Base-by-base conservation (phyloP, 768 basidiomycete genomes). In the Hortiboletus flavorubellus region DNA sequence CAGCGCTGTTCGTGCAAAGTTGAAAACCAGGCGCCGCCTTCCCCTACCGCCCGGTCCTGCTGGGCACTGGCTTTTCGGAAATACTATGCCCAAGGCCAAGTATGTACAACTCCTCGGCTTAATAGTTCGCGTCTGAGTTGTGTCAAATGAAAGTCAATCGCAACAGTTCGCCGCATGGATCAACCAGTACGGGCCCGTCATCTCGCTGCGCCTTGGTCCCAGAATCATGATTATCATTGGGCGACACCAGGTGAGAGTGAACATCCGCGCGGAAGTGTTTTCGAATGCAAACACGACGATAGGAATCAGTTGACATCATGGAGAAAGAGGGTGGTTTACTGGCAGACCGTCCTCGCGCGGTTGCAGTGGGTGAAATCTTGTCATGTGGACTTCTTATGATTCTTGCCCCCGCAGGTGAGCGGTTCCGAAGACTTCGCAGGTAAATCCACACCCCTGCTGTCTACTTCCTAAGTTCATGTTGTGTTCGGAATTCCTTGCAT, bases 261-360 rank as follows among this genome's bases (percentile, higher is more conserved):
- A 26, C 2, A 3, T 42, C 16, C 26, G 26, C 39, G 14, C 7
- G 3, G 21, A 4, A 35, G 15, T 8, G 8, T 11, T 16, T 18
- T n/a, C 26, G 2, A 42, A 12, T 18, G 2, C 42, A 38, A 44
- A 37, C 39, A 10, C n/a, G 9, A 23, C 35, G 7, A 10, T 67
- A 84, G 66, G 83, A 82, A 37, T 83, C 84, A 0, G 75, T 84
- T 0, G 83, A 86, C 21, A 79, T 86, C 53, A 81, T 86, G 83
- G 84, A 86, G 62, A 81, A 80, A 49, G 81, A 85, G 59, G 84
- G 84, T n/a, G 77, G 79, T 5, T 58, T 73, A 4, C 67, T 81
- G n/a, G 79, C 77, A 0, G 84, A 85, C 60, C 72, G 84, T 47
- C 84, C 84, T 21, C 67, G 71, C 4, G 74, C 73, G 12, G 81